A percentile compares a stretch with the other conserved stretches of the same genome.
Conservation (phyloP, 2,329 filamentous ascomycete species). For the Calonectria crousiana region DNA sequence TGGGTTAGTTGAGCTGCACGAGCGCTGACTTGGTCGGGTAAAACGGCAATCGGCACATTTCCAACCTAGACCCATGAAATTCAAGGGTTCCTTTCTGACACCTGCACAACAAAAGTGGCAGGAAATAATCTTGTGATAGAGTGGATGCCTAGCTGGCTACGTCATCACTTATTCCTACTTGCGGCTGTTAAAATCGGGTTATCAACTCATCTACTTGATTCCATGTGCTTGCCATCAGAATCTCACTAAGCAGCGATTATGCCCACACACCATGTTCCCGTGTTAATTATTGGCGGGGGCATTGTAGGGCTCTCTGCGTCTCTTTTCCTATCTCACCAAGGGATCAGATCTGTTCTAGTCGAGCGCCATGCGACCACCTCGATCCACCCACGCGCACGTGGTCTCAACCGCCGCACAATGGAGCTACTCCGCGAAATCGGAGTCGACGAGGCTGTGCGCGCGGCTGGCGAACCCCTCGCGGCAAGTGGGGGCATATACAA, state of each 20-base stretch:
- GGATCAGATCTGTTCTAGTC: slow-evolving; percentile 1
- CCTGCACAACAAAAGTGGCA: not conserved
- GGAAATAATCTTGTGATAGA: not conserved
- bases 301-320: slow-evolving; percentile 14
- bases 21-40: not conserved
- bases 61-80: not conserved
- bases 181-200: not conserved
- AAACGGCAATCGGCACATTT: not conserved
- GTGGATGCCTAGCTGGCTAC: not conserved
- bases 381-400: slow-evolving; percentile 9
- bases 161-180: not conserved
- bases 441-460: slow-evolving; percentile 3
- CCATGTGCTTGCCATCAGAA: not conserved
- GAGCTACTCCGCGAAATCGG: slow-evolving; percentile 10
- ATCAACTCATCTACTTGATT: not conserved
- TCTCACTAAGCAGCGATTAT: not conserved
- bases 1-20: too few species aligned
- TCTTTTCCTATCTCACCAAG: slow-evolving; percentile 8
- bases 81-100: not conserved
- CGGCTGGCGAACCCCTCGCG: not conserved
- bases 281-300: slow-evolving; percentile 6
- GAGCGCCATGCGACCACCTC: slow-evolving; percentile 8
- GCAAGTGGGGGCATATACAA: not conserved
- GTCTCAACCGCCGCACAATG: slow-evolving; percentile 12
- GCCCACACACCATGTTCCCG: not conserved